These are phyloP conservation scores for Amphirosellinia nigrospora DNA, from an alignment of 495 filamentous ascomycete genomes.

Conservation along the genomic window DNA sequence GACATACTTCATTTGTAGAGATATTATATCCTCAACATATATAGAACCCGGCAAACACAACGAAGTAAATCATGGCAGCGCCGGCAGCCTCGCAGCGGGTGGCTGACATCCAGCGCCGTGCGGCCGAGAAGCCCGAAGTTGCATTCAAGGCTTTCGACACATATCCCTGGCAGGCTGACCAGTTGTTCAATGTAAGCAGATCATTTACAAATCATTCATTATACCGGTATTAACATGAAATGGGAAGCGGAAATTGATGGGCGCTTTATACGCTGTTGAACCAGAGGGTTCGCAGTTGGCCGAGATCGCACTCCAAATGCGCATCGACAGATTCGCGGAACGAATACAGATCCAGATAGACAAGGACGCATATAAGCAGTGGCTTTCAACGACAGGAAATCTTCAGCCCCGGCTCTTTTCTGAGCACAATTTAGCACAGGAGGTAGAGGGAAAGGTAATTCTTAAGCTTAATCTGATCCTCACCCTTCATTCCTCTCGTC, in stretches of 20 bases:
- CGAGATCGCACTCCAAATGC: constrained; percentile 46
- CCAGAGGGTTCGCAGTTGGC: constrained; percentile 33
- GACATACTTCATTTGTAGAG: not conserved
- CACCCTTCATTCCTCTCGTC: not conserved
- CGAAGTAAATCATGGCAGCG: constrained; percentile 23
- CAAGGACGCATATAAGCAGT: constrained; percentile 44
- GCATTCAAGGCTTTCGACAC: constrained; percentile 40
- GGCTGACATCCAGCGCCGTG: constrained; percentile 35
- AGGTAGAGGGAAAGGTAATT: constrained; percentile 32
- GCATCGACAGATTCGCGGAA: constrained; percentile 53
- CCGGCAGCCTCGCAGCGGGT: constrained; percentile 26
- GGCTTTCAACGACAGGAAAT: constrained; percentile 28
- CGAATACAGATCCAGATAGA: constrained; percentile 44
- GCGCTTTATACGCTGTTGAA: constrained; percentile 16
- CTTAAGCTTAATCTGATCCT: too few species aligned
- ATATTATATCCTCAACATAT: not conserved
- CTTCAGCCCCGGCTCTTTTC: constrained; percentile 32
- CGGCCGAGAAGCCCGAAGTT: constrained; percentile 34
- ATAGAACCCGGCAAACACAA: not conserved
- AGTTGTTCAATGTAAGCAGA: constrained; percentile 43
- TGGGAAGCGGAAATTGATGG: constrained; percentile 19
- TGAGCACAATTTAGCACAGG: constrained; percentile 31
- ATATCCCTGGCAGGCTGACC: constrained; percentile 41
- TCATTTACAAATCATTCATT: not conserved
- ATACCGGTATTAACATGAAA: not conserved